phyloP scores from a whole-genome alignment of 1,284 basidiomycete species.

The Pisolithus thermaeus region DNA sequence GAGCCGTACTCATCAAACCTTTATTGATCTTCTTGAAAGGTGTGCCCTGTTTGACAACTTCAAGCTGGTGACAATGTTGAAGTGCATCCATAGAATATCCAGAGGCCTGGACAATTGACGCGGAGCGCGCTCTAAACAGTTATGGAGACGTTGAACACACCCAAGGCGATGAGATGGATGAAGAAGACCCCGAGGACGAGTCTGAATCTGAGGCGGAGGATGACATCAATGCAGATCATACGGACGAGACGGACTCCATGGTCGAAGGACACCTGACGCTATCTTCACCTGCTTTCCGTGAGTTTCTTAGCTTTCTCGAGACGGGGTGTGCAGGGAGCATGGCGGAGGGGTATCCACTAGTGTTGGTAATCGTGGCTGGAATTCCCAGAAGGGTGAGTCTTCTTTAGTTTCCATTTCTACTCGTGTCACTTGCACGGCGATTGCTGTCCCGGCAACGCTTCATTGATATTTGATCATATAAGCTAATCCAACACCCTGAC shows the following conservation, averaged over 20 bases:
- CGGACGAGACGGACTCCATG: conserved; percentile 25
- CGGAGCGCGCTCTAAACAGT: conserved; percentile 10
- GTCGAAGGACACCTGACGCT: conserved; percentile 12
- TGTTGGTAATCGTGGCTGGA: conserved; percentile 75
- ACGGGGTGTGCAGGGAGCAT: conserved; percentile 74
- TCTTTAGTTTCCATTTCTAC: background rate
- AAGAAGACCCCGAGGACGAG: conserved; percentile 12
- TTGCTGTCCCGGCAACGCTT: background rate
- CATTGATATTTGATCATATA: background rate
- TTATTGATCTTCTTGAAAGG: conserved; percentile 69
- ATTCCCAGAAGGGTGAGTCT: conserved; percentile 44
- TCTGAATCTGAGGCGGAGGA: conserved; percentile 21
- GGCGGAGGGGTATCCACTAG: conserved; percentile 67
- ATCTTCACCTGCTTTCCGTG: conserved; percentile 49
- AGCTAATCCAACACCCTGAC: background rate
- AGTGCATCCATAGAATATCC: conserved; percentile 46
- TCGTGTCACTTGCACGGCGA: background rate
- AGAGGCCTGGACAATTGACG: conserved; percentile 53
- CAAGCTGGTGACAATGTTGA: background rate
- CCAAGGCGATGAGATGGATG: conserved; percentile 1
- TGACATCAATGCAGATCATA: conserved; percentile 31
- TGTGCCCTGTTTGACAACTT: conserved; percentile 21
- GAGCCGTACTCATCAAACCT: conserved; percentile 63
- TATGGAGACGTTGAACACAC: conserved; percentile 15
- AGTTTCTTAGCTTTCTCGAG: conserved; percentile 71